Evolutionary conservation across 305 asterid genomes (phyloP).

Genomic region (Fraxinus albicans): DNA sequence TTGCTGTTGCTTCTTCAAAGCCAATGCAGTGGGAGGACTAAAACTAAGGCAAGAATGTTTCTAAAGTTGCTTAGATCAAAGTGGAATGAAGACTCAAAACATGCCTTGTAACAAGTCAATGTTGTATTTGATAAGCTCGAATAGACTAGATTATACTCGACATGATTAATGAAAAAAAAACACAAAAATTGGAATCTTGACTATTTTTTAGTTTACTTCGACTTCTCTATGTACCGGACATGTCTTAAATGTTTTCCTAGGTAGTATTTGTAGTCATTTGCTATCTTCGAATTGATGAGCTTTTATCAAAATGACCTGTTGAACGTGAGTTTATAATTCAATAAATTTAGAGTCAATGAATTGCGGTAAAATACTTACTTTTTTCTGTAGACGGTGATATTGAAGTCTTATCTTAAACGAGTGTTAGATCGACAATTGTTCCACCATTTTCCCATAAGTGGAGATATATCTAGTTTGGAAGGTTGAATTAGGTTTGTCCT

Average conservation of each 20-base stretch:
- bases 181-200: neutral
- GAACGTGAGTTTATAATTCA: neutral
- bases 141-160: neutral
- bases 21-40: slow-evolving; percentile 47
- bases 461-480: neutral
- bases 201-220: neutral
- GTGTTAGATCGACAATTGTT: neutral
- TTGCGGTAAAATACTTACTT: too few relatives aligned
- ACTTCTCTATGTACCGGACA: neutral
- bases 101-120: neutral
- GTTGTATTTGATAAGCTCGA: neutral
- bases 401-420: neutral
- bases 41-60: slow-evolving; percentile 49
- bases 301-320: neutral
- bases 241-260: neutral
- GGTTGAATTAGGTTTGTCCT: neutral
- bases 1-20: slow-evolving; percentile 58
- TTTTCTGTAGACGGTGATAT: too few relatives aligned
- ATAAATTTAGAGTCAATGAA: too few relatives aligned
- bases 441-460: neutral
- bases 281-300: neutral
- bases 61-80: slow-evolving; percentile 45
- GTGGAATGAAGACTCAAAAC: slow-evolving; percentile 28
- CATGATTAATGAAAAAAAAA: neutral
- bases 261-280: neutral